Percentiles rank a stretch among this genome's conserved stretches.
phyloP scores from a whole-genome alignment of 495 filamentous ascomycete species.

The Tuber borchii region DNA sequence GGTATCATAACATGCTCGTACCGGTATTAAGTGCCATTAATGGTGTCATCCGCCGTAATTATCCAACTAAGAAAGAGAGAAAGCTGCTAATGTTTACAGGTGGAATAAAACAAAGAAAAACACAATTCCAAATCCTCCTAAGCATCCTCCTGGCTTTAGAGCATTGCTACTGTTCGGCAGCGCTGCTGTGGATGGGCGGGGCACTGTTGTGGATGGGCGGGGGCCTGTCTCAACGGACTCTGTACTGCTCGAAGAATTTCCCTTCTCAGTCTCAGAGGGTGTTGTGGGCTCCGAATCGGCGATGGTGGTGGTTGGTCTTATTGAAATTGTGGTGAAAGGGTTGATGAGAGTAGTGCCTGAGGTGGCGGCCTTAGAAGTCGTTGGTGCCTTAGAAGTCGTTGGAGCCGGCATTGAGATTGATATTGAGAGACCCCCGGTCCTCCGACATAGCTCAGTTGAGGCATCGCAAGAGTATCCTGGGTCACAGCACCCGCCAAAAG shows the following conservation, averaged over 20 bases:
- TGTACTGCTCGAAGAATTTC: not conserved
- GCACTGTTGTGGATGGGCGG: not conserved
- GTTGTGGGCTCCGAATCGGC: not conserved
- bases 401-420: not conserved
- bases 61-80: not conserved
- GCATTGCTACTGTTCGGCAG: not conserved
- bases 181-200: not conserved
- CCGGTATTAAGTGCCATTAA: not conserved
- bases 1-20: not conserved
- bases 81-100: not conserved
- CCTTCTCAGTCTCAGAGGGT: not conserved
- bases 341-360: not conserved
- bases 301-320: not conserved
- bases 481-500: slow-evolving; percentile 16
- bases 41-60: not conserved
- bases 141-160: not conserved
- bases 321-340: not conserved
- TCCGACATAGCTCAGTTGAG: slow-evolving; percentile 1
- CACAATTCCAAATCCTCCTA: not conserved
- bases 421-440: not conserved
- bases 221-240: not conserved
- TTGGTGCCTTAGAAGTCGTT: not conserved
- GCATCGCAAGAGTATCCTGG: slow-evolving; percentile 11
- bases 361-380: not conserved
- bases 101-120: not conserved